Conservation (phyloP, 1,284 basidiomycete genomes). For the Laetiporus sulphureus region DNA sequence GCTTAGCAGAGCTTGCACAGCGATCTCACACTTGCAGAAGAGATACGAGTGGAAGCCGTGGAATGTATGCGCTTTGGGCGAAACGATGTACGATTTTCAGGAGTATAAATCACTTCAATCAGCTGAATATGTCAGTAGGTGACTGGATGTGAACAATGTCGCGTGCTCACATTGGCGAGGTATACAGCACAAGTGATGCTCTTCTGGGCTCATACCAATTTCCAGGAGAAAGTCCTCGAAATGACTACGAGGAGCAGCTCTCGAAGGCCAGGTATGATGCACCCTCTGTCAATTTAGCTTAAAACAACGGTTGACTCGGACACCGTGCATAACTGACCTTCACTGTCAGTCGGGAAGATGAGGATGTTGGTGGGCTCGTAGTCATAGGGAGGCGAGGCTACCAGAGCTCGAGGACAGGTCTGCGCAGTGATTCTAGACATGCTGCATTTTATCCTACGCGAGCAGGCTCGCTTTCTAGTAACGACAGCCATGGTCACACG, state of each 20-base stretch:
- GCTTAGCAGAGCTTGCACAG: too few relatives aligned
- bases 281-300: conserved; percentile 9
- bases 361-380: conserved; percentile 1
- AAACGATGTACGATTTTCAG: too few relatives aligned
- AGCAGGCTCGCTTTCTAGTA: conserved; percentile 6
- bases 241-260: conserved; percentile 12
- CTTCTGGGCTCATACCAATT: conserved; percentile 17
- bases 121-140: too few relatives aligned
- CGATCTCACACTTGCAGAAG: too few relatives aligned
- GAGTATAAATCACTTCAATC: too few relatives aligned
- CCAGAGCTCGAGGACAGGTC: not conserved
- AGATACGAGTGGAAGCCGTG: too few relatives aligned
- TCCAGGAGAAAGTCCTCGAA: conserved; percentile 22
- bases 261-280: conserved; percentile 15
- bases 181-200: conserved; percentile 19
- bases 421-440: not conserved
- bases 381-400: not conserved
- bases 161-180: conserved; percentile 16
- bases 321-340: conserved; percentile 14
- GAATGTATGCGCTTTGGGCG: too few relatives aligned
- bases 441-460: conserved; percentile 4
- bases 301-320: not conserved
- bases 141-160: too few relatives aligned
- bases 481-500: conserved; percentile 17
- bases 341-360: conserved; percentile 11